Conservation (phyloP, 2,329 filamentous ascomycete species). For the Hypoxylon sp. region DNA sequence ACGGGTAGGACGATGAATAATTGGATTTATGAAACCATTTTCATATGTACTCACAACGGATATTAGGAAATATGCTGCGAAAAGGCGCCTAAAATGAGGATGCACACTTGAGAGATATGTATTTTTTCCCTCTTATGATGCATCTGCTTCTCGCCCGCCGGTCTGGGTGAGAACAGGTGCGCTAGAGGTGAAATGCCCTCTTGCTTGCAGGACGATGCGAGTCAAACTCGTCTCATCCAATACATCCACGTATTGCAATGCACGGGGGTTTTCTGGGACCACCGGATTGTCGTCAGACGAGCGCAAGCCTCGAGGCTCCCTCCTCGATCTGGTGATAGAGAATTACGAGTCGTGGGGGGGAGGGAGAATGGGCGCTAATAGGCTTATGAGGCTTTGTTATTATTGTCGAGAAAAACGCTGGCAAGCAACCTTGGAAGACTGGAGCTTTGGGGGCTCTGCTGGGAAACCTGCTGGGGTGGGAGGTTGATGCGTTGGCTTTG, state of each 20-base stretch:
- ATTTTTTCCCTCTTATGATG: slow-evolving; percentile 16
- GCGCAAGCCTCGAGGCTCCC: slow-evolving; percentile 40
- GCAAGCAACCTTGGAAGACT: slow-evolving; percentile 36
- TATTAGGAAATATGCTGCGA: slow-evolving; percentile 11
- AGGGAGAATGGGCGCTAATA: slow-evolving; percentile 38
- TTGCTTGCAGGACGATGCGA: slow-evolving; percentile 38
- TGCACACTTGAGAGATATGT: not conserved
- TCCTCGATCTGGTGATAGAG: slow-evolving; percentile 32
- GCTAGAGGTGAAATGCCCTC: slow-evolving; percentile 25
- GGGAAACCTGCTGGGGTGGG: slow-evolving; percentile 38
- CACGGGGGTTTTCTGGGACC: slow-evolving; percentile 28
- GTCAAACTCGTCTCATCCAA: slow-evolving; percentile 36
- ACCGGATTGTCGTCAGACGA: slow-evolving; percentile 34
- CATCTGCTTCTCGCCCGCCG: not conserved
- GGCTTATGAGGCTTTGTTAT: slow-evolving; percentile 48
- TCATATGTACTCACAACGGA: slow-evolving; percentile 26
- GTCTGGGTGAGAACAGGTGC: slow-evolving; percentile 16
- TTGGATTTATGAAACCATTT: slow-evolving; percentile 15
- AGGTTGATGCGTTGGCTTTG: slow-evolving; percentile 53
- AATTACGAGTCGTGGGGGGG: slow-evolving; percentile 32
- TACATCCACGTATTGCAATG: slow-evolving; percentile 25
- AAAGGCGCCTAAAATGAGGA: not conserved
- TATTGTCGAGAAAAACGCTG: slow-evolving; percentile 43
- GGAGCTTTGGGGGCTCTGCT: slow-evolving; percentile 37
- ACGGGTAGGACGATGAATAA: slow-evolving; percentile 11